Evolutionary conservation across 495 filamentous ascomycete genomes (phyloP), one percentile per base, ranked within the genome.

Genomic region (Durotheca rogersii): DNA sequence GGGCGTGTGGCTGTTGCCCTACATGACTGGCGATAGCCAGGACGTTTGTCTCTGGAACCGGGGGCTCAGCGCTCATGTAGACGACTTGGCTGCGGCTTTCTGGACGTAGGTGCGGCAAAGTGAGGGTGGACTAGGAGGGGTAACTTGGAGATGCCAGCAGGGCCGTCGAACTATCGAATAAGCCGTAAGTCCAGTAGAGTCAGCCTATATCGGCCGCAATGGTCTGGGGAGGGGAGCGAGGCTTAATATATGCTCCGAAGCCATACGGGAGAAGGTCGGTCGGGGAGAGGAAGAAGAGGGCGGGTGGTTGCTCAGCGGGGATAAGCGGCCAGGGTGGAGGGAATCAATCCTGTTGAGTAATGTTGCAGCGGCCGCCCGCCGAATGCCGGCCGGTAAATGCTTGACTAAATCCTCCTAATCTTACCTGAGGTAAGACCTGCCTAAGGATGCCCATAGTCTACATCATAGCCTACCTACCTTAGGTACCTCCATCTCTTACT

Each of bases 1-100:
- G 9, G 9, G 23, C 14, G 18, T 32, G 51, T 49, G 50, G 38
- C 11, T 20, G 30, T 47, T 39, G 46, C 62, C 88, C 71, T 87
- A 96, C 93, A 94, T 98, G 93, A 71, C 93, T 97, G 65, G 93
- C 93, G 55, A 97, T 82, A 32, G 93, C 91, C 63, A 98, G 78
- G 46, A 98, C 90, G 62, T 81, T 75, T 21, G 90, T 95, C 65
- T 93, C 89, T 7, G 90, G 89, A 34, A 94, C 80, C 19, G 81
- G 71, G n/a, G 68, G 65, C 56, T 69, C 70, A 38, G 63, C 47
- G 55, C 47, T 67, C 71, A 73, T 77, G 61, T 65, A 47, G 45
- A 30, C 17, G 36, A 31, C 15, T 39, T 11, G 7, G 11, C 14
- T 21, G 2, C 15, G 29, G 32, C 10, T 18, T n/a, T 16, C 19